Base-by-base conservation (phyloP, 129 eudicot species). In the Sambucus nigra region DNA sequence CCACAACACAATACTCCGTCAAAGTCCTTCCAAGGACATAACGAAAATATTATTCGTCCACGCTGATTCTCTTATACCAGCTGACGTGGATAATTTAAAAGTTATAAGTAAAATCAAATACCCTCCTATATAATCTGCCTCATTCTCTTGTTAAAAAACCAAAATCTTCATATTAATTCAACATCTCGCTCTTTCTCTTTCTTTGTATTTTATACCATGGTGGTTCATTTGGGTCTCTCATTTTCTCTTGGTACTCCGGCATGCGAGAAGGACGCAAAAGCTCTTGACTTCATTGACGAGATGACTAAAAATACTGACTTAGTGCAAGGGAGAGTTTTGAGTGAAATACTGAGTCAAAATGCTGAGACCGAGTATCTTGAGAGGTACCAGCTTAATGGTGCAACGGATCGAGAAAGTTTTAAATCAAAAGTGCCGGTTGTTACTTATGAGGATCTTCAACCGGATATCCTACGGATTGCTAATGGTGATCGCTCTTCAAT, bases 401-500 rank as follows among this genome's bases (percentile, higher is more conserved):
- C 81, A 0, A 82, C 81, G 0, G 88, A 82, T 24, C 69, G 82
- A 2, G 70, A 71, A 4, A 73, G 72, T n/a, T 87, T 73, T 42
- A 87, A 76, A 65, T 61, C 77, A 0, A 82, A 65, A 50, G 75
- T 87, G 9, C 88, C 94, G 25, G 76, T 82, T 0, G 75, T 87
- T 4, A 53, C 69, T 1, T 88, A 83, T 25, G 97, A 88, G 49
- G 94, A 83, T 45, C 68, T 88, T 7, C 87, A 63, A 53, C 91
- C 96, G 24, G 78, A 83, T 47, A 75, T 87, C 35, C 71, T 66
- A 44, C 81, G 96, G 44, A 74, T 83, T 13, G 91, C 82, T 42
- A 59, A 83, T 31, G 97, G 94, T 6, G 91, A 83, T 31, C 83
- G 76, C 21, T 88, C 94, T 41, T 84, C 87, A 5, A 80, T 83